These are phyloP conservation scores for Plenodomus lindquistii DNA, from an alignment of 2,329 filamentous ascomycete genomes.

Conservation along the genomic window DNA sequence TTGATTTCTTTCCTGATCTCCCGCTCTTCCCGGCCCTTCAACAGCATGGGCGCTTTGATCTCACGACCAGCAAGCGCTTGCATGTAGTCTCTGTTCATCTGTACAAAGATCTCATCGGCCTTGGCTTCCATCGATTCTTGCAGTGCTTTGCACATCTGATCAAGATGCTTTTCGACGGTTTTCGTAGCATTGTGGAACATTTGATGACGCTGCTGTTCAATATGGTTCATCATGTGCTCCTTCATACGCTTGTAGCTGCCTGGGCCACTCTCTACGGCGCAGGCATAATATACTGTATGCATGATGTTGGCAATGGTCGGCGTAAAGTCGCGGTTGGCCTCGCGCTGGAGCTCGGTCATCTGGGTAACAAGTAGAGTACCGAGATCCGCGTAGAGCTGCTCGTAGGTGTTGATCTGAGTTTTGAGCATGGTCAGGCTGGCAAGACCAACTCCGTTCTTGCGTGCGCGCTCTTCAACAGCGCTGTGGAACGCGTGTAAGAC, in stretches of 20 bases:
- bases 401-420: slow-evolving; percentile 49
- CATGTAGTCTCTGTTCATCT: slow-evolving; percentile 46
- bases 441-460: slow-evolving; percentile 45
- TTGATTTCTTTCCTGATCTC: slow-evolving; percentile 19
- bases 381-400: slow-evolving; percentile 47
- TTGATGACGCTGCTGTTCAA: slow-evolving; percentile 43
- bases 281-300: slow-evolving; percentile 51
- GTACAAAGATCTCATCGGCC: slow-evolving; percentile 49
- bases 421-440: slow-evolving; percentile 47
- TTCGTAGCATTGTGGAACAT: slow-evolving; percentile 58
- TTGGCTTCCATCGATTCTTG: slow-evolving; percentile 49
- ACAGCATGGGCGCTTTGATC: background rate
- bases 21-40: slow-evolving; percentile 12
- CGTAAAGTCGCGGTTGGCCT: slow-evolving; percentile 59
- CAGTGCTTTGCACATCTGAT: slow-evolving; percentile 49
- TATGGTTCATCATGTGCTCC: slow-evolving; percentile 50
- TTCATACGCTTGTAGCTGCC: slow-evolving; percentile 60
- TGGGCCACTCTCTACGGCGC: slow-evolving; percentile 49
- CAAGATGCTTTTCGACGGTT: slow-evolving; percentile 48
- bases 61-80: slow-evolving; percentile 35
- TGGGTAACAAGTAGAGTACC: slow-evolving; percentile 33
- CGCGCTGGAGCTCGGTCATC: slow-evolving; percentile 54
- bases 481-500: slow-evolving; percentile 49
- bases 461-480: slow-evolving; percentile 46
- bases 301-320: slow-evolving; percentile 55